These are phyloP conservation scores for Auxenochlorella pyrenoidosa DNA, from an alignment of 139 green algal species.

Conservation along the genomic window DNA sequence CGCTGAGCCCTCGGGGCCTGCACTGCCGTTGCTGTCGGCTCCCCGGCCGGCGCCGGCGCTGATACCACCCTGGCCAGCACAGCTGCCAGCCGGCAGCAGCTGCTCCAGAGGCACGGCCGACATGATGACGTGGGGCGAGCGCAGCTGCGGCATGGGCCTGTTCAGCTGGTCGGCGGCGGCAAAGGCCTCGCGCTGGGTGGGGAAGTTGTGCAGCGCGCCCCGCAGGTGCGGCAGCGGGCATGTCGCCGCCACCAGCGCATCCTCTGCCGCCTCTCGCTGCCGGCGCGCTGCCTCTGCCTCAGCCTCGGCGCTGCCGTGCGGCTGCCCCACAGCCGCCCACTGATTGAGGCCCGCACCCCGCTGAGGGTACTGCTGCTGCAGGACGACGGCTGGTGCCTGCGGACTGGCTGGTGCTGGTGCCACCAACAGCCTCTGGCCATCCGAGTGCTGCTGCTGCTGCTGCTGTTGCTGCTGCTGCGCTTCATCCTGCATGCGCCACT, in stretches of 20 bases:
- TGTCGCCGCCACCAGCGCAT: constrained; percentile 4
- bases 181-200: constrained; percentile 53
- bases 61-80: not conserved
- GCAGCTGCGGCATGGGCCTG: constrained; percentile 1
- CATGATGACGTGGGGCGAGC: not conserved
- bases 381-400: not conserved
- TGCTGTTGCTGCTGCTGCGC: not conserved
- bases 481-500: not conserved
- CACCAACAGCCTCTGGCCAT: not conserved
- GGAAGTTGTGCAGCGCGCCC: constrained; percentile 28
- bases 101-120: not conserved
- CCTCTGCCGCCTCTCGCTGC: not conserved
- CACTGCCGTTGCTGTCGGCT: too few relatives aligned
- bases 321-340: constrained; percentile 12
- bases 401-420: not conserved
- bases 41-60: not conserved
- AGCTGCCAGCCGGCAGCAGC: not conserved
- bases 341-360: not conserved
- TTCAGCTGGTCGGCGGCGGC: constrained; percentile 52
- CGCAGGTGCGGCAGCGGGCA: constrained; percentile 28
- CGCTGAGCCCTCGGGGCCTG: not conserved
- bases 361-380: not conserved
- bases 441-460: not conserved
- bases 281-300: not conserved
- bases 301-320: not conserved